Base-by-base conservation (phyloP, 2,329 filamentous ascomycete genomes). In the Phaeosphaeria sp. region DNA sequence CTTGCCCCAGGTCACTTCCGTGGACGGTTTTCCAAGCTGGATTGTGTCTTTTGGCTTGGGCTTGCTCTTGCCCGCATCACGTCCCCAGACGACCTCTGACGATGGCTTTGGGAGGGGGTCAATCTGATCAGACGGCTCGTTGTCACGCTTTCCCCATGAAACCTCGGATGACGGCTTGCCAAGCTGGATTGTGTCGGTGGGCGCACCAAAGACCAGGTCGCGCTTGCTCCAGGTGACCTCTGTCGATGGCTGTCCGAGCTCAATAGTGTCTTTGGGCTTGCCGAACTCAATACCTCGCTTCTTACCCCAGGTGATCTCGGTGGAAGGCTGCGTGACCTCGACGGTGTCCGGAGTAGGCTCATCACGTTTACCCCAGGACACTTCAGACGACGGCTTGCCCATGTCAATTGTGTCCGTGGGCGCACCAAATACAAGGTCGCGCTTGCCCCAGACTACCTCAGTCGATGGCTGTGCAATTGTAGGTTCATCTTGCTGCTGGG, bases 101-200 rank as follows among this genome's bases (percentile, higher is more conserved):
- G 47, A 55, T 1, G 69, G 67, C 33, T 56, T 46, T 15, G 59
- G 54, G 17, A 69, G 41, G n/a, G 41, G 51, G 11, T 56, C 42
- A 23, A 69, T 59, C 1, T 54, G 55, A 25, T 64, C 57, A 11
- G 41, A 13, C 33, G 50, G 55, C 11, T 25, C 27, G 11, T 23
- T 42, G 20, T 62, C 54, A 6, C 65, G 60, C 58, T 68, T 70
- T 6, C 62, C 58, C 69, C 69, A 72, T 0, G 52, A 67, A 1
- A 67, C 51, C 20, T 46, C 56, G 0, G 62, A 66, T 1, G 49
- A 55, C 1, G 69, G 68, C 39, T 58, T 49, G 18, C 61, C 56
- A 7, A 68, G 50, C 20, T 57, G 33, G 33, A 55, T 59, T n/a
- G 22, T 58, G 33, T 58, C 58, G 15, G 47, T 54, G 3, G 60